phyloP scores from a whole-genome alignment of 345 rosid genomes.

The Hibiscus trionum region DNA sequence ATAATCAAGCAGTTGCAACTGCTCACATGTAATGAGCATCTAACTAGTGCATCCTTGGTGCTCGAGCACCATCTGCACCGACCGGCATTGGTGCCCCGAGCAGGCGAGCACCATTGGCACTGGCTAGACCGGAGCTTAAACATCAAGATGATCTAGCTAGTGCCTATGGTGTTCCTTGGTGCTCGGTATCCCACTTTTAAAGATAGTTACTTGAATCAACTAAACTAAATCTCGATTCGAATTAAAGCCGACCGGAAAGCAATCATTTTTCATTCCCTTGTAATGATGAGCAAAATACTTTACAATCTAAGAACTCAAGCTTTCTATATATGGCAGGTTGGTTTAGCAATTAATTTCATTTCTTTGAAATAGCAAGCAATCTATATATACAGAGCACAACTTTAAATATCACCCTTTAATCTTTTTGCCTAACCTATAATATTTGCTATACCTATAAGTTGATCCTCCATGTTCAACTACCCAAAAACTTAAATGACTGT shows the following conservation, averaged over 20 bases:
- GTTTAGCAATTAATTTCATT: slow-evolving; percentile 14
- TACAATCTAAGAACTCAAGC: slow-evolving; percentile 3
- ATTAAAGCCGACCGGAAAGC: slow-evolving; percentile 5
- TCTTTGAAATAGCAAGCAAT: slow-evolving; percentile 7
- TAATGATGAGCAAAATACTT: slow-evolving; percentile 9
- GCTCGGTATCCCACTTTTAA: background rate
- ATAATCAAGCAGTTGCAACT: slow-evolving; percentile 27
- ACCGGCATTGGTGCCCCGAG: background rate
- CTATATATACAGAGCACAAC: slow-evolving; percentile 26
- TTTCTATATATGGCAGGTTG: background rate
- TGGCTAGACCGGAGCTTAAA: background rate
- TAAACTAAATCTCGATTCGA: background rate
- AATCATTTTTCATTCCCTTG: slow-evolving; percentile 18
- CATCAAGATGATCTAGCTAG: no score
- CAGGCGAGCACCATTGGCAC: background rate
- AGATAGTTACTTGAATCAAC: background rate
- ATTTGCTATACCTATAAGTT: background rate
- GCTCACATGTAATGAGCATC: background rate
- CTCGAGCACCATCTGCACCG: background rate
- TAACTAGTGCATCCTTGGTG: background rate
- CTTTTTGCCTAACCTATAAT: slow-evolving; percentile 10
- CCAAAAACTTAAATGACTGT: background rate
- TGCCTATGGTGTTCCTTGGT: background rate
- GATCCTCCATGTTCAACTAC: background rate
- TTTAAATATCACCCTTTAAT: background rate